Conservation (phyloP, 495 filamentous ascomycete species). For the Tuber borchii region DNA sequence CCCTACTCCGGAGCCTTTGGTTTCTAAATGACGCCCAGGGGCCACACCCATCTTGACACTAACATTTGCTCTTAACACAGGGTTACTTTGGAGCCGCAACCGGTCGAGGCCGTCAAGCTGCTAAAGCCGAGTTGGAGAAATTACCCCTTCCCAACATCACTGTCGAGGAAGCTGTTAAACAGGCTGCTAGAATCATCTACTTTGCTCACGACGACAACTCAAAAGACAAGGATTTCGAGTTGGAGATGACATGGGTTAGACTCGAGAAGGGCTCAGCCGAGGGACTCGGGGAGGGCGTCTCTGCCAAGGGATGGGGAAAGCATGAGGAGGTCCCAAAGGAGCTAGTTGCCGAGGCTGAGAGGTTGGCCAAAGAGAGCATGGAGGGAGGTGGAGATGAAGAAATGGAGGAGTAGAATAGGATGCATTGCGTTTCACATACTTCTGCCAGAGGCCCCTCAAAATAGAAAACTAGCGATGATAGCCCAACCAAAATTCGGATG, state of each 20-base stretch:
- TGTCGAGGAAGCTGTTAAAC: slow-evolving; percentile 81
- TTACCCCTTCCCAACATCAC: slow-evolving; percentile 78
- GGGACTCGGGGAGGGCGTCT: slow-evolving; percentile 27
- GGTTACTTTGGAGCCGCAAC: slow-evolving; percentile 97
- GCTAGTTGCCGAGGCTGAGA: slow-evolving; percentile 83
- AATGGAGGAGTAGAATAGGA: slow-evolving; percentile 46
- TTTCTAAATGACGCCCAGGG: neutral
- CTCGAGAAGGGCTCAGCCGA: slow-evolving; percentile 74
- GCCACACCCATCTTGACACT: neutral
- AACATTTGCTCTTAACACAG: slow-evolving; percentile 42
- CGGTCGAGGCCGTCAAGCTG: slow-evolving; percentile 89
- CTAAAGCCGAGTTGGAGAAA: slow-evolving; percentile 97
- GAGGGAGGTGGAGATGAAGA: slow-evolving; percentile 65
- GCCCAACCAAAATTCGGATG: neutral
- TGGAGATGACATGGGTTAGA: slow-evolving; percentile 98
- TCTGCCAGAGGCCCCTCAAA: neutral
- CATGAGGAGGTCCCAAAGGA: slow-evolving; percentile 89
- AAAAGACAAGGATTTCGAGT: slow-evolving; percentile 95
- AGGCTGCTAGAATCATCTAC: slow-evolving; percentile 93
- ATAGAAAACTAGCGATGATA: neutral
- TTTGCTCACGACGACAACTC: slow-evolving; percentile 93
- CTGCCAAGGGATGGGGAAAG: slow-evolving; percentile 49
- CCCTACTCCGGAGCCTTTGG: neutral
- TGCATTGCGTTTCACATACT: neutral
- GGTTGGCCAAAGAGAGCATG: slow-evolving; percentile 68